Evolutionary conservation across 495 filamentous ascomycete species (phyloP).

Genomic region (Cercophora scortea): DNA sequence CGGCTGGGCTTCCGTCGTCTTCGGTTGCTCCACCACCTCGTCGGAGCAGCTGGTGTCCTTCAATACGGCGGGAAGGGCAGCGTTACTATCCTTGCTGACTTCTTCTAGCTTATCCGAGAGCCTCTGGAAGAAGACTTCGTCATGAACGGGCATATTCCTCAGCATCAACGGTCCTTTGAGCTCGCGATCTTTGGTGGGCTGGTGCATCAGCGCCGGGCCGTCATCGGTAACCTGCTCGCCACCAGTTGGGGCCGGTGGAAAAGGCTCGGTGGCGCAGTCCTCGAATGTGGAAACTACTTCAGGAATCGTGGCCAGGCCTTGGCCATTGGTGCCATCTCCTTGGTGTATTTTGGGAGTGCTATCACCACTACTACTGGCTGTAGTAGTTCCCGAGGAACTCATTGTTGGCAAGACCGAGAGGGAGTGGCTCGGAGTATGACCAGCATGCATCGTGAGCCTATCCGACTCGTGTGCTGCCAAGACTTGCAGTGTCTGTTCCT

Average conservation of each 20-base stretch:
- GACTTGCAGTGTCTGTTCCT: slow-evolving; percentile 31
- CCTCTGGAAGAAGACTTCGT: slow-evolving; percentile 37
- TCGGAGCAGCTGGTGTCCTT: slow-evolving; percentile 9
- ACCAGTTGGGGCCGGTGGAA: not conserved
- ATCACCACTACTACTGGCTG: slow-evolving; percentile 30
- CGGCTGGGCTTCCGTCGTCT: slow-evolving; percentile 4
- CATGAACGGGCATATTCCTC: slow-evolving; percentile 35
- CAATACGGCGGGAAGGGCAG: slow-evolving; percentile 33
- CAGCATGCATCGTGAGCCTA: slow-evolving; percentile 42
- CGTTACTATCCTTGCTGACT: slow-evolving; percentile 22
- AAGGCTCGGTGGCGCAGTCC: not conserved
- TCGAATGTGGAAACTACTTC: slow-evolving; percentile 2
- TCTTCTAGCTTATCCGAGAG: slow-evolving; percentile 37
- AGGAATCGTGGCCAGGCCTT: not conserved
- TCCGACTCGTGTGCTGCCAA: slow-evolving; percentile 30
- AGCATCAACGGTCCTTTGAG: slow-evolving; percentile 39
- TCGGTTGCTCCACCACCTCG: slow-evolving; percentile 1
- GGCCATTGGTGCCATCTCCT: slow-evolving; percentile 15
- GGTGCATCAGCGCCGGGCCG: slow-evolving; percentile 15
- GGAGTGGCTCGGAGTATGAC: slow-evolving; percentile 41
- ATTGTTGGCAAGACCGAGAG: slow-evolving; percentile 33
- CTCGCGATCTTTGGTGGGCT: slow-evolving; percentile 24
- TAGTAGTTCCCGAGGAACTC: slow-evolving; percentile 23
- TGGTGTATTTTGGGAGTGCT: slow-evolving; percentile 26
- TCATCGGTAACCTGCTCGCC: slow-evolving; percentile 9